Conservation (phyloP, 139 green algal species). For the Helicosporidium sp. region DNA sequence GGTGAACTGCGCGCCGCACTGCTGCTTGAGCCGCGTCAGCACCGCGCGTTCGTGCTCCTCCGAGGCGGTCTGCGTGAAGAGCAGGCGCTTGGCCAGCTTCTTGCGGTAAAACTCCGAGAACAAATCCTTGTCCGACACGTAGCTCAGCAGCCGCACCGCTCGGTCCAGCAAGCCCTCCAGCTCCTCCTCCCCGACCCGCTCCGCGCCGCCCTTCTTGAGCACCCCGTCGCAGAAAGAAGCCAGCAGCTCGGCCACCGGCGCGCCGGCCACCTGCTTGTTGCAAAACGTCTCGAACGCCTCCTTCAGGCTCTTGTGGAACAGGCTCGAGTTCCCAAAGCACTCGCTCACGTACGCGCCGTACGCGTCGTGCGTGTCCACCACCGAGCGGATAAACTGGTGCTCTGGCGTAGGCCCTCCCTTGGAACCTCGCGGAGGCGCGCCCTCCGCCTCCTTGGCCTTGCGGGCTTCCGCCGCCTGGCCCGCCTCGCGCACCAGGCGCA, state of each 20-base stretch:
- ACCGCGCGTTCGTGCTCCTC: constrained; percentile 92
- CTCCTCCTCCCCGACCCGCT: constrained; percentile 87
- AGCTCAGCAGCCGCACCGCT: constrained; percentile 90
- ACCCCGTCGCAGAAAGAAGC: constrained; percentile 92
- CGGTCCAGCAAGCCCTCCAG: constrained; percentile 89
- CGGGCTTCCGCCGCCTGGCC: constrained; percentile 46
- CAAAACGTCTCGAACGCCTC: constrained; percentile 97
- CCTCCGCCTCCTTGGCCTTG: constrained; percentile 40
- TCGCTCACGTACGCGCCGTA: constrained; percentile 30
- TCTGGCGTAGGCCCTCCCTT: constrained; percentile 27
- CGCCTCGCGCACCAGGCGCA: constrained; percentile 60
- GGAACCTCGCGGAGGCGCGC: constrained; percentile 3
- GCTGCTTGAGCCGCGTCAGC: constrained; percentile 90
- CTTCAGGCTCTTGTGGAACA: constrained; percentile 96
- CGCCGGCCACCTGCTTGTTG: constrained; percentile 78
- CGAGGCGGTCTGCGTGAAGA: constrained; percentile 14
- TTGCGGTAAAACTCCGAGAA: constrained; percentile 95
- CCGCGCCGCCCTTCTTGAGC: constrained; percentile 67
- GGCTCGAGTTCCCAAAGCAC: constrained; percentile 46
- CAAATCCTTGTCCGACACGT: constrained; percentile 86
- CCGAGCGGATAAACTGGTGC: constrained; percentile 69
- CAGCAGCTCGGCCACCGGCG: constrained; percentile 83
- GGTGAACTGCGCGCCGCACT: constrained; percentile 88
- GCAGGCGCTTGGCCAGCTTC: constrained; percentile 49
- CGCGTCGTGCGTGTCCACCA: constrained; percentile 93